Evolutionary conservation across 257 asterid species (phyloP).

Genomic region (Misopates orontium): DNA sequence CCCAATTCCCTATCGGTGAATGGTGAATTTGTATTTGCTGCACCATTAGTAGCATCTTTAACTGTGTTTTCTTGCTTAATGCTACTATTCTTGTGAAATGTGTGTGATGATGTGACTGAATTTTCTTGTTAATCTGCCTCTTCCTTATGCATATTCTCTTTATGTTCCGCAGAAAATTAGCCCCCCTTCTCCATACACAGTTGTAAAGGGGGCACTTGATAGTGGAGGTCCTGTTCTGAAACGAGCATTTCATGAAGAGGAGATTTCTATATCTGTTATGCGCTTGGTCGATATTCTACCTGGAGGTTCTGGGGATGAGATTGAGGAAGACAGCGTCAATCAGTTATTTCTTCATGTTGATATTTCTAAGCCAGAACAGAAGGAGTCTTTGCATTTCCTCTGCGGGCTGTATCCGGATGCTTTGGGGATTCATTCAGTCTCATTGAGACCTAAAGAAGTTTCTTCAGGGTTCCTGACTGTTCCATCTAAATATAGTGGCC

Average conservation of each 20-base stretch:
- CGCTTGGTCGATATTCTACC: constrained; percentile 67
- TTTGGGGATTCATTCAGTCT: constrained; percentile 85
- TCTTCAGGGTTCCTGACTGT: constrained; percentile 50
- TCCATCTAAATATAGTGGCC: constrained; percentile 71
- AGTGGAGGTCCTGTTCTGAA: constrained; percentile 75
- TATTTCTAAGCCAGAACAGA: constrained; percentile 73
- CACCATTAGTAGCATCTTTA: background rate
- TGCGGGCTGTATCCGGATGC: constrained; percentile 98
- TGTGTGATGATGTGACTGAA: background rate
- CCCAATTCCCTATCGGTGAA: too few species aligned
- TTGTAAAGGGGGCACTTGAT: constrained; percentile 79
- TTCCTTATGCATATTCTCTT: constrained; percentile 11
- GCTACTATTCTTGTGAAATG: constrained; percentile 10
- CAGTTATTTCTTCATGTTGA: constrained; percentile 83
- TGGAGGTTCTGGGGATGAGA: constrained; percentile 58
- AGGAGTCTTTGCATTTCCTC: constrained; percentile 73
- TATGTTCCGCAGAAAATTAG: constrained; percentile 65
- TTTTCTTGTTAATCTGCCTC: constrained; percentile 11
- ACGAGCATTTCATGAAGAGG: constrained; percentile 70
- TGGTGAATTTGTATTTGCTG: too few species aligned
- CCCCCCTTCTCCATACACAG: constrained; percentile 87
- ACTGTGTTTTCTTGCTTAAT: background rate
- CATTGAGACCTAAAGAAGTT: constrained; percentile 63
- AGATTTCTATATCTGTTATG: constrained; percentile 74
- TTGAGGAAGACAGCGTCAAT: constrained; percentile 45